These are phyloP conservation scores for Solanum phureja DNA, from an alignment of 257 asterid species.

Conservation along the genomic window DNA sequence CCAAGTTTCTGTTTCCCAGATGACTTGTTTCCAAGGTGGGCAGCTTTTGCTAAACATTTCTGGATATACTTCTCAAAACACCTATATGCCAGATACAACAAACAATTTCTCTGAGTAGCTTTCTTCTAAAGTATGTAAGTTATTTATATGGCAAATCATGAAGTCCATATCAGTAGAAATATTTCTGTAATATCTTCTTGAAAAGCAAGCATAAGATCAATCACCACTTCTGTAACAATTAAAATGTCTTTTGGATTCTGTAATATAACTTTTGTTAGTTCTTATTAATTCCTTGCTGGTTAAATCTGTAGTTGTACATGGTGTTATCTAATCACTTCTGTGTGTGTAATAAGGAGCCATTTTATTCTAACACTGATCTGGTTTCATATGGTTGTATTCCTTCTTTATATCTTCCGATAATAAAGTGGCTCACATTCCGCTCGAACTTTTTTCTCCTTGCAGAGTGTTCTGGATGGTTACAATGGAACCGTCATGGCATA, in stretches of 20 bases:
- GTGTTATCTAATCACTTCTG: background rate
- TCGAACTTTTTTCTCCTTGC: slow-evolving; percentile 5
- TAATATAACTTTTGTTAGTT: background rate
- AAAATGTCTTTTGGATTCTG: background rate
- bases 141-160: background rate
- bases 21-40: background rate
- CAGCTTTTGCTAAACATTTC: background rate
- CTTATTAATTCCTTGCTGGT: background rate
- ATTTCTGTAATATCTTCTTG: background rate
- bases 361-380: background rate
- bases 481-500: slow-evolving; percentile 94
- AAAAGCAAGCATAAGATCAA: background rate
- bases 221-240: background rate
- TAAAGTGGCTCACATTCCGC: background rate
- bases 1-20: background rate
- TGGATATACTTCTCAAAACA: background rate
- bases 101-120: background rate
- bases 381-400: background rate
- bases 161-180: background rate
- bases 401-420: background rate
- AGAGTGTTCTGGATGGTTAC: slow-evolving; percentile 95
- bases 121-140: background rate
- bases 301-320: background rate
- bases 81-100: background rate
- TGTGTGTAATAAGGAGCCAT: background rate